These are phyloP conservation scores for Yamadazyma phyllophila DNA, from an alignment of 805 yeast species.

Conservation along the genomic window DNA sequence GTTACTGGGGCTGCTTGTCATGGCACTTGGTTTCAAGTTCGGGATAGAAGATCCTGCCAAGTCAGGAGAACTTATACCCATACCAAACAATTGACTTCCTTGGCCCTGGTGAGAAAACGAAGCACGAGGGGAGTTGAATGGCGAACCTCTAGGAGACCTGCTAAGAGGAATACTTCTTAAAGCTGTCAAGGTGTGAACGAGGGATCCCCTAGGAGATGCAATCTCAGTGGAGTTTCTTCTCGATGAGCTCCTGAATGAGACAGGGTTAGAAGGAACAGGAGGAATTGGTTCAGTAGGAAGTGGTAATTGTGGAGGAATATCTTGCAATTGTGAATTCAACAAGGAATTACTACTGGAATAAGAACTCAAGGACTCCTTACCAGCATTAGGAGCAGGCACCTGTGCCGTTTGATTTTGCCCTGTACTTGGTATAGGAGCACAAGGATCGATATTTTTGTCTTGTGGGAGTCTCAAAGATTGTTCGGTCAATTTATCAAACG, in stretches of 20 bases:
- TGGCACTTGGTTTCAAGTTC: conserved; percentile 17
- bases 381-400: not conserved
- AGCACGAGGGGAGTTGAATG: conserved; percentile 48
- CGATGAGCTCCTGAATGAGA: conserved; percentile 33
- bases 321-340: conserved; percentile 30
- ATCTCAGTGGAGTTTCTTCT: conserved; percentile 36
- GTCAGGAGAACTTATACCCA: conserved; percentile 13
- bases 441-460: conserved; percentile 3
- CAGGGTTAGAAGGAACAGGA: conserved; percentile 35
- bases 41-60: conserved; percentile 19
- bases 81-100: conserved; percentile 2
- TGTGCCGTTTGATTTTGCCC: not conserved
- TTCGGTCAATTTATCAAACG: conserved; percentile 6
- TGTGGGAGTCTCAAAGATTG: conserved; percentile 7
- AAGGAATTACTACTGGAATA: conserved; percentile 24
- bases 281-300: conserved; percentile 56
- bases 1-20: not conserved
- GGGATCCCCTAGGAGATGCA: conserved; percentile 39
- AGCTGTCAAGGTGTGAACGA: conserved; percentile 39
- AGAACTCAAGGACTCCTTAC: conserved; percentile 18
- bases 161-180: conserved; percentile 36
- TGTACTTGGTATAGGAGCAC: not conserved
- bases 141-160: conserved; percentile 37
- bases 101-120: conserved; percentile 39
- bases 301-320: conserved; percentile 57